Evolutionary conservation across 352 stramenopile species (phyloP).

Genomic region (Phytophthora cactorum): DNA sequence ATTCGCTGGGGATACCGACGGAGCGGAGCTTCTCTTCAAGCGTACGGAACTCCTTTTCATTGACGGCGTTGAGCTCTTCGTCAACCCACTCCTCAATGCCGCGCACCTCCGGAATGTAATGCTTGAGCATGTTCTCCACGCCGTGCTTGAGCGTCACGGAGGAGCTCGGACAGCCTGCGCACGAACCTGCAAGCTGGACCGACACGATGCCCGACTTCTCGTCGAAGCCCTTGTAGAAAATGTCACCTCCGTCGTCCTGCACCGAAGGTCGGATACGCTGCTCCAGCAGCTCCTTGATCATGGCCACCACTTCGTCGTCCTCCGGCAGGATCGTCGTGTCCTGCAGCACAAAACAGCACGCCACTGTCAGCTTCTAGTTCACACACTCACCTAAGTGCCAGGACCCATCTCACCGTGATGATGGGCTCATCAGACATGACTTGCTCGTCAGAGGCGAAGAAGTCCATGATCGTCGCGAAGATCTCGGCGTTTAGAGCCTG

Average conservation of each 20-base stretch:
- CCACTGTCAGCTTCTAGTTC: conserved; percentile 1
- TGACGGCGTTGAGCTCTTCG: conserved; percentile 78
- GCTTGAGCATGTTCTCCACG: conserved; percentile 99
- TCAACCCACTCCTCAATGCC: conserved; percentile 83
- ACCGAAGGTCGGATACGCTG: conserved; percentile 98
- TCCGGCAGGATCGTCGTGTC: conserved; percentile 95
- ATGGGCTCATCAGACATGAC: conserved; percentile 91
- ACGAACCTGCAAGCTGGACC: conserved; percentile 95
- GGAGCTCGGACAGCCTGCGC: conserved; percentile 97
- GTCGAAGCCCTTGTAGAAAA: conserved; percentile 98
- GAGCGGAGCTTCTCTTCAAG: conserved; percentile 86
- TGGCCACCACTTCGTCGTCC: conserved; percentile 98
- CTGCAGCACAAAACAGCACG: conserved; percentile 27
- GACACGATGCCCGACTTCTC: conserved; percentile 93
- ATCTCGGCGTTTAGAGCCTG: conserved; percentile 91
- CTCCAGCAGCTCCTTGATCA: conserved; percentile 99
- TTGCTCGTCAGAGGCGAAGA: conserved; percentile 91
- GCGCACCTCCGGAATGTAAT: conserved; percentile 99
- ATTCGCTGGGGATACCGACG: conserved; percentile 83
- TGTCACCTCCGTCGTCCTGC: conserved; percentile 99
- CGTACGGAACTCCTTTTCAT: conserved; percentile 83
- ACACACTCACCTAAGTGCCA: background rate
- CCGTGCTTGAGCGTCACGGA: conserved; percentile 99
- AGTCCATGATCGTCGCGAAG: conserved; percentile 98
- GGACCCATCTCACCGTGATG: conserved; percentile 58